Evolutionary conservation across 441 rosid species (phyloP), one percentile per base, ranked within the genome.

Genomic region (Jatropha podagrica): DNA sequence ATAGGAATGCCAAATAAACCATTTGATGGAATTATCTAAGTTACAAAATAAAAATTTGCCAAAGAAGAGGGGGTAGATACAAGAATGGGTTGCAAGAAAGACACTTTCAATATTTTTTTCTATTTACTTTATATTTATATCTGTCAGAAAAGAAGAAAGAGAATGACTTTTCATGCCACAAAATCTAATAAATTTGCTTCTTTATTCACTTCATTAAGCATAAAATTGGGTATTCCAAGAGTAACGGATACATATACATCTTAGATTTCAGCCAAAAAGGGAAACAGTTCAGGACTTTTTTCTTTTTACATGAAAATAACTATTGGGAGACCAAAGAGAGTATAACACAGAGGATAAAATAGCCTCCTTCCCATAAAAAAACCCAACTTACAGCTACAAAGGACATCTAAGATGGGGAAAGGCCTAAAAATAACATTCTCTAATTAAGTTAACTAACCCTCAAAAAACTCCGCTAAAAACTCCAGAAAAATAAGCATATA

Each of bases 131-230:
- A n/a, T n/a, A n/a, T n/a, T n/a, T n/a, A n/a, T n/a, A n/a, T n/a
- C n/a, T n/a, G n/a, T n/a, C n/a, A n/a, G n/a, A n/a, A n/a, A n/a
- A n/a, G n/a, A n/a, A n/a, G n/a, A n/a, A n/a, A n/a, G n/a, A n/a
- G n/a, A n/a, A n/a, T n/a, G n/a, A n/a, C n/a, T n/a, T n/a, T n/a
- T n/a, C n/a, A n/a, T 58, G 32, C 66, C 64, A 27, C 32, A 55
- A 14, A 56, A 66, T 66, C 7, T 66, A 37, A 38, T 32, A 7
- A 26, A 37, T 75, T 58, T 75, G 63, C 38, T 20, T 52, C 61
- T 26, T 9, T 54, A n/a, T 20, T 66, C 20, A 55, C 54, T 66
- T 44, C 17, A 3, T 65, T 5, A 17, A 65, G 55, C n/a, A 42
- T 7, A 23, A 58, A 65, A 23, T 17, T 23, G 38, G 56, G 18